These are phyloP conservation scores for Liquidambar formosana DNA, from an alignment of 164 flowering plant species.

Conservation along the genomic window DNA sequence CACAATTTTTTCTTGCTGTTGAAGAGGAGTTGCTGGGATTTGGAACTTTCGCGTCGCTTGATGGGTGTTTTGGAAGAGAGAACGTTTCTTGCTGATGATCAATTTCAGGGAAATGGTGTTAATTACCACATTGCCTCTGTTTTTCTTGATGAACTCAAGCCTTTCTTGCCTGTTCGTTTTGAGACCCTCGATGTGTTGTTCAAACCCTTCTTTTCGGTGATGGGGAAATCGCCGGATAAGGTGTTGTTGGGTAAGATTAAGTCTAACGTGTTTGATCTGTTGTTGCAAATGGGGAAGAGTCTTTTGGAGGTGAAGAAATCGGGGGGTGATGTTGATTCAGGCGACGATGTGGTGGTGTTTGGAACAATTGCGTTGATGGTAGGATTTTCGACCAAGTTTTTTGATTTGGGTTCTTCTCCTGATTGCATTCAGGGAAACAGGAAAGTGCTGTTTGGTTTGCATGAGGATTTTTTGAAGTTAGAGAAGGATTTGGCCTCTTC, in stretches of 20 bases:
- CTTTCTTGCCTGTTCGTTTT: conserved; percentile 50
- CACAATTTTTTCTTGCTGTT: conserved; percentile 40
- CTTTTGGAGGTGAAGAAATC: conserved; percentile 42
- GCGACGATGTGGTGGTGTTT: conserved; percentile 34
- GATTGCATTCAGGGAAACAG: conserved; percentile 75
- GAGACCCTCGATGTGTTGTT: conserved; percentile 43
- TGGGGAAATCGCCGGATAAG: conserved; percentile 50
- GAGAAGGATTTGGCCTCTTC: conserved; percentile 62
- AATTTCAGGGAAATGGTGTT: conserved; percentile 66
- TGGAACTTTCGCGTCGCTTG: conserved; percentile 32
- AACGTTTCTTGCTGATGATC: conserved; percentile 45
- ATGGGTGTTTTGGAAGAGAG: conserved; percentile 48
- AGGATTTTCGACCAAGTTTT: conserved; percentile 47
- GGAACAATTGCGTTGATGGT: conserved; percentile 46
- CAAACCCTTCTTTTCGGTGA: conserved; percentile 38
- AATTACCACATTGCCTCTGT: conserved; percentile 67
- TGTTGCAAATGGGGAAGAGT: conserved; percentile 46
- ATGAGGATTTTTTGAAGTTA: conserved; percentile 61
- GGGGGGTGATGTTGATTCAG: conserved; percentile 23
- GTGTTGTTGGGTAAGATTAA: conserved; percentile 59
- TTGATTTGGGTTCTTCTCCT: conserved; percentile 54
- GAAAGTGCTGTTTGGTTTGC: conserved; percentile 63
- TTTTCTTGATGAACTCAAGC: conserved; percentile 65
- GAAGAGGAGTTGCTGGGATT: conserved; percentile 58
- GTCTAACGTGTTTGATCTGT: conserved; percentile 46